A percentile compares a stretch with the other conserved stretches of the same genome.
These are phyloP conservation scores for Zea luxurians DNA, from an alignment of 176 grass and related monocot genomes.

Conservation along the genomic window DNA sequence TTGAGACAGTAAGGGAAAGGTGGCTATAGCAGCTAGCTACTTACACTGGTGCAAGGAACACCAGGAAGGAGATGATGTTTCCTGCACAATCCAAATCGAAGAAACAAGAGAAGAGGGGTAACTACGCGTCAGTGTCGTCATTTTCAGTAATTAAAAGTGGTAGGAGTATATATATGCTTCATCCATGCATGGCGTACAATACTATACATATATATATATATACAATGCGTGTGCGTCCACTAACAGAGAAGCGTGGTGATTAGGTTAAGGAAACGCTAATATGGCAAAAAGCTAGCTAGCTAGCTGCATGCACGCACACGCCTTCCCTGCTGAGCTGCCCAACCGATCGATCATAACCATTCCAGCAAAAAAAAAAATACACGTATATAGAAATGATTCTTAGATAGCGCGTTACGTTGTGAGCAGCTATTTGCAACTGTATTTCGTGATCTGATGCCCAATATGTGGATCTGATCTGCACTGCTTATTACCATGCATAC, in stretches of 20 bases:
- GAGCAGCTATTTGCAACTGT: conserved; percentile 27
- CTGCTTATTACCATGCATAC: not conserved
- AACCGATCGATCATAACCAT: conserved; percentile 43
- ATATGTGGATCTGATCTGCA: not conserved
- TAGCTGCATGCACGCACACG: conserved; percentile 15
- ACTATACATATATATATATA: no score
- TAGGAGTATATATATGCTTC: no score
- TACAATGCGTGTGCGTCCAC: not conserved
- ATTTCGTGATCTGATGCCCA: conserved; percentile 3
- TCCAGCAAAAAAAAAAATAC: conserved; percentile 14
- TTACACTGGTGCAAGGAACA: conserved; percentile 90
- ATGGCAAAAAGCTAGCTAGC: not conserved
- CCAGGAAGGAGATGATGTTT: conserved; percentile 81
- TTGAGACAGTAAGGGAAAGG: not conserved
- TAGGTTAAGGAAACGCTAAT: conserved; percentile 18
- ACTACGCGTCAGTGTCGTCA: not conserved
- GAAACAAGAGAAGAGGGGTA: not conserved
- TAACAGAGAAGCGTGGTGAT: not conserved
- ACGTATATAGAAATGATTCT: not conserved
- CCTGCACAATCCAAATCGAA: conserved; percentile 43
- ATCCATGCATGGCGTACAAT: no score
- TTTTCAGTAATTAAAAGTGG: not conserved
- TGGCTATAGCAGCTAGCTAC: not conserved
- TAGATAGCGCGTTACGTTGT: not conserved
- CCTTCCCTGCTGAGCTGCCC: conserved; percentile 41